These are phyloP conservation scores for Naganishia friedmannii DNA, from an alignment of 768 basidiomycete species.

Conservation along the genomic window DNA sequence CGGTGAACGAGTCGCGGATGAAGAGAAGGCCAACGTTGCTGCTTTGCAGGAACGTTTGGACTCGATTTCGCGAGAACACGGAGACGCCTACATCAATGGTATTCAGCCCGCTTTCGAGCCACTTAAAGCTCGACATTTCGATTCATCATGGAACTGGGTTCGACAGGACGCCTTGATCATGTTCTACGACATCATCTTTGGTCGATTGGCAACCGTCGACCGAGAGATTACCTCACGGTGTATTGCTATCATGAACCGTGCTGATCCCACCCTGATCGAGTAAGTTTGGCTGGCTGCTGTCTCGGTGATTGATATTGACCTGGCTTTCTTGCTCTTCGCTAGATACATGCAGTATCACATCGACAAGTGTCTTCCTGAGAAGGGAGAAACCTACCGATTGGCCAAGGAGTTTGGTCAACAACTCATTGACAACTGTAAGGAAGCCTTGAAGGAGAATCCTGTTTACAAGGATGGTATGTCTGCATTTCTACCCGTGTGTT, in stretches of 20 bases:
- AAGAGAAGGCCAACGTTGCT: slow-evolving; percentile 70
- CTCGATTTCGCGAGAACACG: slow-evolving; percentile 83
- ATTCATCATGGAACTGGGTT: slow-evolving; percentile 99
- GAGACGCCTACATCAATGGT: slow-evolving; percentile 87
- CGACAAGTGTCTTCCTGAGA: slow-evolving; percentile 69
- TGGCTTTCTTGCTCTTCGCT: background rate
- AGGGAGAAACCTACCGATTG: slow-evolving; percentile 85
- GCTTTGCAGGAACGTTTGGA: slow-evolving; percentile 82
- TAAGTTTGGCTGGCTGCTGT: slow-evolving; percentile 32
- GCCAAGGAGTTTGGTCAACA: slow-evolving; percentile 97
- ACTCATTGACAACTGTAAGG: slow-evolving; percentile 86
- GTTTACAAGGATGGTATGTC: slow-evolving; percentile 87
- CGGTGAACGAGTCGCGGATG: slow-evolving; percentile 83
- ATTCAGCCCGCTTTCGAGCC: slow-evolving; percentile 93
- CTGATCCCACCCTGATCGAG: slow-evolving; percentile 74
- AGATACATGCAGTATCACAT: slow-evolving; percentile 96
- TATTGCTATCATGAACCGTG: slow-evolving; percentile 95
- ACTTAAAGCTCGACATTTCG: slow-evolving; percentile 94
- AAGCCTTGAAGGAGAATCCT: slow-evolving; percentile 77
- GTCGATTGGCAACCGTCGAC: slow-evolving; percentile 86
- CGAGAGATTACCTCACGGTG: slow-evolving; percentile 75
- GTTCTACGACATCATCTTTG: slow-evolving; percentile 98
- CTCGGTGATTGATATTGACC: background rate
- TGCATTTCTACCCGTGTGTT: background rate
- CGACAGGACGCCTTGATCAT: slow-evolving; percentile 93